Evolutionary conservation across 2,329 filamentous ascomycete species (phyloP).

Genomic region (Daldinia eschscholtzii): DNA sequence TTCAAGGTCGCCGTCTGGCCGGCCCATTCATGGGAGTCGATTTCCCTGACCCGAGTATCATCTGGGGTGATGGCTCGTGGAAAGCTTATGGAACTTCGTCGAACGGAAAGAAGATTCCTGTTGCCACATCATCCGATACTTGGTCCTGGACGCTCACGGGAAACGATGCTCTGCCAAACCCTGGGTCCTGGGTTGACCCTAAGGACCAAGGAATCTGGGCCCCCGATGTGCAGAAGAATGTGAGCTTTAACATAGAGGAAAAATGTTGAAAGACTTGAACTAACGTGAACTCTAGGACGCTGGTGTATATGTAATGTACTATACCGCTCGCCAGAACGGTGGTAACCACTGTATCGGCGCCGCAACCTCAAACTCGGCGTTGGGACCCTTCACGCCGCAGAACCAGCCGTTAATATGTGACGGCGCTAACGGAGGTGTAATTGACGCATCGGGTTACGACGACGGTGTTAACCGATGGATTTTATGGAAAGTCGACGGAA

Average conservation of each 20-base stretch:
- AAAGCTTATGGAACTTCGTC: constrained; percentile 51
- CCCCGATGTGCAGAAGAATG: constrained; percentile 52
- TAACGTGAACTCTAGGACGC: constrained; percentile 43
- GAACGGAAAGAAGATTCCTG: constrained; percentile 47
- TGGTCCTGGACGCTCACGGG: constrained; percentile 47
- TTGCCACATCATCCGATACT: constrained; percentile 49
- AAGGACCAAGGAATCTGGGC: constrained; percentile 49
- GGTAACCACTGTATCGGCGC: constrained; percentile 51
- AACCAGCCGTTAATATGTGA: constrained; percentile 49
- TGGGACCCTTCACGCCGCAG: constrained; percentile 48
- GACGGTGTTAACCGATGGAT: constrained; percentile 52
- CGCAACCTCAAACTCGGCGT: constrained; percentile 47
- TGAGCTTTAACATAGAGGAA: constrained; percentile 24
- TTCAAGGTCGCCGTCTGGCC: constrained; percentile 41
- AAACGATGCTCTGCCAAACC: constrained; percentile 48
- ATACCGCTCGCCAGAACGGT: constrained; percentile 48
- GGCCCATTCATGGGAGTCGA: constrained; percentile 46
- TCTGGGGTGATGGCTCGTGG: constrained; percentile 51
- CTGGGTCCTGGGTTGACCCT: constrained; percentile 49
- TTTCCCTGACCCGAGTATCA: constrained; percentile 51
- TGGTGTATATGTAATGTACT: constrained; percentile 52
- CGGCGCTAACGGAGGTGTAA: constrained; percentile 48
- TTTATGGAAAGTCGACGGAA: constrained; percentile 53
- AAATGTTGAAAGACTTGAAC: background rate
- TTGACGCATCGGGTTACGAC: constrained; percentile 51